Percentiles rank a stretch among this genome's conserved stretches.
These are phyloP conservation scores for Panaeolus cyanescens DNA, from an alignment of 768 basidiomycete genomes.

Conservation along the genomic window DNA sequence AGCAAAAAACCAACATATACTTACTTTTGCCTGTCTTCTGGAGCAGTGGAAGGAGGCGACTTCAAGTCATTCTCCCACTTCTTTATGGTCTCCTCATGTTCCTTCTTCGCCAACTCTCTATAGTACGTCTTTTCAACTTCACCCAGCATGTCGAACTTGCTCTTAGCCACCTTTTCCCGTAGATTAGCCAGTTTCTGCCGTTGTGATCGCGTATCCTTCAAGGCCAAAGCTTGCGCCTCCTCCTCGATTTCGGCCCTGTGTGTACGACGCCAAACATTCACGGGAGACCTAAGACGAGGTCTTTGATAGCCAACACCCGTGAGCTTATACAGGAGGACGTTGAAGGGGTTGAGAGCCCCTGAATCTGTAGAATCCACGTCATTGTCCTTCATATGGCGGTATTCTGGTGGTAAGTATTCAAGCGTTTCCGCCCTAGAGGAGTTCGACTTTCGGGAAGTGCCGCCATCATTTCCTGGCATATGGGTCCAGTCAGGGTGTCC, in stretches of 20 bases:
- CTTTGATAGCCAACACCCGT: neutral
- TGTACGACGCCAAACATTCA: constrained; percentile 8
- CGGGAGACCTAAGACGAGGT: constrained; percentile 1
- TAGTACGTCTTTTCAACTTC: neutral
- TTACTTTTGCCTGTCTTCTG: neutral
- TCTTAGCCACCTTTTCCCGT: too few species aligned
- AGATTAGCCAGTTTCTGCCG: too few species aligned
- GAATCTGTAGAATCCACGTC: constrained; percentile 2
- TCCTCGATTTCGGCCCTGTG: neutral
- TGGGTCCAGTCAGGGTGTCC: too few species aligned
- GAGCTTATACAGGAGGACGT: constrained; percentile 6
- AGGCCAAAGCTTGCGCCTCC: neutral
- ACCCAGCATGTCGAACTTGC: neutral
- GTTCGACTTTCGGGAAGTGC: too few species aligned
- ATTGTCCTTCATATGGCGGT: too few species aligned
- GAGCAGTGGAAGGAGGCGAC: neutral
- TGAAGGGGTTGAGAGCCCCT: constrained; percentile 9
- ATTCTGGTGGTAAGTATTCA: too few species aligned
- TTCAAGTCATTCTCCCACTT: neutral
- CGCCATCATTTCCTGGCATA: too few species aligned
- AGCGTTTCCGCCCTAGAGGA: too few species aligned
- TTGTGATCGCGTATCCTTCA: too few species aligned
- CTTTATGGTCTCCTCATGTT: neutral
- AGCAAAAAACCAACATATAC: neutral
- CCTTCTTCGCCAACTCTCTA: constrained; percentile 1